Percentiles rank a stretch among this genome's conserved stretches.
Evolutionary conservation across 106 monocot species (phyloP).

Genomic region (Hemerocallis citrina): DNA sequence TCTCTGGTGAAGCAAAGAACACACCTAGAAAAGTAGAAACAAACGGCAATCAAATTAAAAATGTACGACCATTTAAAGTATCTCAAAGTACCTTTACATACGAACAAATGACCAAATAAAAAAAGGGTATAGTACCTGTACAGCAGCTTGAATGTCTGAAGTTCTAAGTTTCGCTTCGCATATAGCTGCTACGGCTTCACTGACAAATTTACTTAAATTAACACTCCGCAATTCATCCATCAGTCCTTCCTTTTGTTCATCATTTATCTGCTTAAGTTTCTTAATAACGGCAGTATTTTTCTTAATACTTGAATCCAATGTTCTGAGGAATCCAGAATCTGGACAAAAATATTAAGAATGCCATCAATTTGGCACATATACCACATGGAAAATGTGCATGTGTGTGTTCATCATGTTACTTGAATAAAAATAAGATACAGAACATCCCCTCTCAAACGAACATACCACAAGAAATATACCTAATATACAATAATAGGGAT

Average conservation of each 20-base stretch:
- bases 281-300: constrained; percentile 87
- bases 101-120: background rate
- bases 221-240: constrained; percentile 88
- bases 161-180: constrained; percentile 86
- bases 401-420: background rate
- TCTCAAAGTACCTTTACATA: background rate
- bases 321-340: constrained; percentile 82
- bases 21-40: constrained; percentile 12
- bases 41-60: background rate
- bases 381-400: no score
- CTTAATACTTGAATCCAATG: constrained; percentile 90
- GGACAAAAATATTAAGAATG: constrained; percentile 6
- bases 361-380: no score
- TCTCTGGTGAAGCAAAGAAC: constrained; percentile 95
- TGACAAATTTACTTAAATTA: constrained; percentile 98
- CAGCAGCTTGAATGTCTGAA: constrained; percentile 94
- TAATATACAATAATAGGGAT: background rate
- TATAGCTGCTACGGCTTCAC: constrained; percentile 92
- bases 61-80: background rate
- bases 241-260: constrained; percentile 77
- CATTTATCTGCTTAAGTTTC: constrained; percentile 91
- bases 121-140: constrained; percentile 50
- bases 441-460: background rate
- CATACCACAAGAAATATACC: background rate
- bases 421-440: background rate